Conservation (phyloP, 345 rosid species). For the Populus deltoides region DNA sequence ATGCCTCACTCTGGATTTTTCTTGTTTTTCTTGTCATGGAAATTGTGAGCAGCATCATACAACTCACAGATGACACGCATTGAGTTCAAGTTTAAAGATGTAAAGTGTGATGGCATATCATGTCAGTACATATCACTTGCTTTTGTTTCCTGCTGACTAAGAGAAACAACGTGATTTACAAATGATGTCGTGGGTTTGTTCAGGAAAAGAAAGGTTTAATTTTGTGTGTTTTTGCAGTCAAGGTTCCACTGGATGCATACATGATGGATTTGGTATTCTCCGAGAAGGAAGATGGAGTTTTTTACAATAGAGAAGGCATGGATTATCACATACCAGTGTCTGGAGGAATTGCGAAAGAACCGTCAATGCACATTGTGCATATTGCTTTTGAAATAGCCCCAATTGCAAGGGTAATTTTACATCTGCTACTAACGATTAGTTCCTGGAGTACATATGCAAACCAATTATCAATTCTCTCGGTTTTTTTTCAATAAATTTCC, state of each 20-base stretch:
- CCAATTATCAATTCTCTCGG: background rate
- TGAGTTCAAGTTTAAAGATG: background rate
- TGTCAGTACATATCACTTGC: background rate
- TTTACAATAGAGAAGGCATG: slow-evolving; percentile 69
- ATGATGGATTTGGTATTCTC: slow-evolving; percentile 97
- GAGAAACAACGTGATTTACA: background rate
- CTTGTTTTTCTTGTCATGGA: background rate
- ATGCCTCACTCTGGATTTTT: background rate
- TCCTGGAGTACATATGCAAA: background rate
- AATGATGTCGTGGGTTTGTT: background rate
- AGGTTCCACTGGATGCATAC: slow-evolving; percentile 89
- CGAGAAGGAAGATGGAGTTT: slow-evolving; percentile 75
- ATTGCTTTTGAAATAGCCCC: slow-evolving; percentile 98
- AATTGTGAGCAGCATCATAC: background rate
- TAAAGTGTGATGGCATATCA: background rate
- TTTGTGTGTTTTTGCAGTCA: slow-evolving; percentile 53
- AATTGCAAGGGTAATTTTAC: slow-evolving; percentile 69
- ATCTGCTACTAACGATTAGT: background rate
- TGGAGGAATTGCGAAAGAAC: slow-evolving; percentile 74
- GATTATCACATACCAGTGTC: slow-evolving; percentile 84
- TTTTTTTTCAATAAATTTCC: background rate
- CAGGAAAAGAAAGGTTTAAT: background rate
- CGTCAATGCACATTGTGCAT: slow-evolving; percentile 89
- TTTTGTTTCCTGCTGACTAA: background rate
- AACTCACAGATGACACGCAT: background rate